Percentiles rank a stretch among this genome's conserved stretches.
These are phyloP conservation scores for Erythrophleum fordii DNA, from an alignment of 306 rosid species.

Conservation along the genomic window DNA sequence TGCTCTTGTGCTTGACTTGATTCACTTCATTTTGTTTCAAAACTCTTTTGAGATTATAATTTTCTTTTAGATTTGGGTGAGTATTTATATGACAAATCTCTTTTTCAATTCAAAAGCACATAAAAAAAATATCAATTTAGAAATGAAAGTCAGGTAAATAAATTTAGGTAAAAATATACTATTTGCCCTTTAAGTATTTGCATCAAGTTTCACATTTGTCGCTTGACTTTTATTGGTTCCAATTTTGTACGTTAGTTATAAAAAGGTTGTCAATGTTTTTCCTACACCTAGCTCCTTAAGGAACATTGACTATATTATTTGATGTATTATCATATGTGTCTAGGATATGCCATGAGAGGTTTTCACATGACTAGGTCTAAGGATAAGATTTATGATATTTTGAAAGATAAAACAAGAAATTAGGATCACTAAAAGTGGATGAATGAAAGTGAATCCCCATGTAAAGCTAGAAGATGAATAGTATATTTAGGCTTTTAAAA, in stretches of 20 bases:
- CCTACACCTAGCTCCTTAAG: too few species aligned
- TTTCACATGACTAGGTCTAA: not conserved
- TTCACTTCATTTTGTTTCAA: constrained; percentile 95
- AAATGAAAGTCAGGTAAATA: too few species aligned
- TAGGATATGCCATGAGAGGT: not conserved
- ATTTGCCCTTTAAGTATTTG: too few species aligned
- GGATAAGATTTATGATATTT: not conserved
- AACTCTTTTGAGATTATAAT: constrained; percentile 93
- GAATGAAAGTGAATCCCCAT: not conserved
- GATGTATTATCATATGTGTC: not conserved
- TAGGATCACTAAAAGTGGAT: not conserved
- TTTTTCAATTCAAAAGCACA: not conserved
- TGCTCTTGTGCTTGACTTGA: constrained; percentile 59
- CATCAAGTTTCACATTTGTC: too few species aligned
- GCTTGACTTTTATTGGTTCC: not conserved
- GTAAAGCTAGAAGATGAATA: not conserved
- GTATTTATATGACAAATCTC: constrained; percentile 5
- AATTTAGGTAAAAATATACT: too few species aligned
- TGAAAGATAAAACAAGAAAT: not conserved
- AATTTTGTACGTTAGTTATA: not conserved
- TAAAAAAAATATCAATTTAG: too few species aligned
- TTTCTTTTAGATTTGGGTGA: constrained; percentile 94
- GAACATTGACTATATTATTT: not conserved
- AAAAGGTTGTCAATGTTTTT: not conserved
- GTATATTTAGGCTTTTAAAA: not conserved